These are phyloP conservation scores for Citrullus colocynthis DNA, from an alignment of 306 rosid species.

Conservation along the genomic window DNA sequence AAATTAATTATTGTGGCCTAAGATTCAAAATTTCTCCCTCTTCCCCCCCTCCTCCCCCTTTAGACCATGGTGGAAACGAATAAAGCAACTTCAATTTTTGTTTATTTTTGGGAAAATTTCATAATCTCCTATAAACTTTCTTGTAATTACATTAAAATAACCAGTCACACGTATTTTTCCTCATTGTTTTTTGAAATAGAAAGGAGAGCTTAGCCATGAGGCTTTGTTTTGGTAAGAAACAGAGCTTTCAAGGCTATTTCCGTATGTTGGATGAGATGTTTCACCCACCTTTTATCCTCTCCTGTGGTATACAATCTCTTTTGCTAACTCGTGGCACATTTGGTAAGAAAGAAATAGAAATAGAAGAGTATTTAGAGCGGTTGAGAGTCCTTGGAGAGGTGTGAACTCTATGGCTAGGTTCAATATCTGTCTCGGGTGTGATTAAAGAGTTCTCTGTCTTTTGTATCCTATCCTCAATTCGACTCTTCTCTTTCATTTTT, in stretches of 20 bases:
- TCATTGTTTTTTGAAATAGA: neutral
- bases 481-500: neutral
- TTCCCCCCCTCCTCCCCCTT: neutral
- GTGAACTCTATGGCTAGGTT: neutral
- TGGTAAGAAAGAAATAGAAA: neutral
- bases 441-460: neutral
- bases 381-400: neutral
- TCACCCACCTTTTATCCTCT: neutral
- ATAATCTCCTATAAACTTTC: neutral
- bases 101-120: neutral
- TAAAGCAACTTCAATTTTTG: neutral
- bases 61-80: neutral
- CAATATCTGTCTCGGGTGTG: neutral
- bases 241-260: neutral
- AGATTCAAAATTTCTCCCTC: neutral
- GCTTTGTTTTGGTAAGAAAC: neutral
- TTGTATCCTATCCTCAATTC: neutral
- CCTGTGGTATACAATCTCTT: neutral
- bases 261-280: neutral
- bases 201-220: neutral
- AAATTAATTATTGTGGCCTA: neutral
- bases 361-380: neutral
- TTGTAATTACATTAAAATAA: neutral
- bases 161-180: neutral
- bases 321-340: neutral